Percentiles rank a stretch among this genome's conserved stretches.
phyloP scores from a whole-genome alignment of 2,329 filamentous ascomycete species.

The Aspergillus sp. region DNA sequence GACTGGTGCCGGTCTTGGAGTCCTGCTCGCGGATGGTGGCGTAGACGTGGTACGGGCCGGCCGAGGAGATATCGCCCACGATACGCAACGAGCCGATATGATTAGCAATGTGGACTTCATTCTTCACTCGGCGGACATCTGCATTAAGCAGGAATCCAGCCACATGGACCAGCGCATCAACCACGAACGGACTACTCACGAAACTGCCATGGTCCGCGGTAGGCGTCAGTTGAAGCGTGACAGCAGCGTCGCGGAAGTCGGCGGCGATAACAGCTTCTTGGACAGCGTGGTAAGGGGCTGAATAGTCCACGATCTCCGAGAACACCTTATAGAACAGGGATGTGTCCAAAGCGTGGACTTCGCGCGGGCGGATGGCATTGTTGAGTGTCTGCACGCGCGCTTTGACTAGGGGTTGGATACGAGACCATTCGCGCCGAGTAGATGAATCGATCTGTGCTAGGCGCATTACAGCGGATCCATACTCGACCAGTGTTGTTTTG shows the following conservation, averaged over 20 bases:
- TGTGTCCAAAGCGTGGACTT: slow-evolving; percentile 15
- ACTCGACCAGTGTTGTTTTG: neutral
- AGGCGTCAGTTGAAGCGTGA: slow-evolving; percentile 16
- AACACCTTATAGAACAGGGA: slow-evolving; percentile 30
- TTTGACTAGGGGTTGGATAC: neutral
- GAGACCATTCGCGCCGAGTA: slow-evolving; percentile 1
- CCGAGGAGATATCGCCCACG: slow-evolving; percentile 18
- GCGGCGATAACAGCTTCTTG: slow-evolving; percentile 26
- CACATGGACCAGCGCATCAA: slow-evolving; percentile 23
- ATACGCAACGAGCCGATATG: slow-evolving; percentile 33
- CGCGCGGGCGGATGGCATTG: neutral
- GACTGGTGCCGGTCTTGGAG: slow-evolving; percentile 36
- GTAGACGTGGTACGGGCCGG: slow-evolving; percentile 26
- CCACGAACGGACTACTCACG: slow-evolving; percentile 19
- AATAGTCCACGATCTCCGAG: slow-evolving; percentile 26
- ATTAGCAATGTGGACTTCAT: slow-evolving; percentile 9
- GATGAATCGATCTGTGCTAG: neutral
- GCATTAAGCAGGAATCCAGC: slow-evolving; percentile 27
- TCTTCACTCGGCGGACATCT: slow-evolving; percentile 1
- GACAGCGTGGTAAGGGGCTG: slow-evolving; percentile 24
- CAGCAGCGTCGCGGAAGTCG: slow-evolving; percentile 24
- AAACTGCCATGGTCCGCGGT: slow-evolving; percentile 12
- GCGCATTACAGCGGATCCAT: neutral
- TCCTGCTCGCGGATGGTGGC: slow-evolving; percentile 29
- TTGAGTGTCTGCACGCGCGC: neutral